Conservation (phyloP, 345 rosid genomes). For the Physaria fendleri region DNA sequence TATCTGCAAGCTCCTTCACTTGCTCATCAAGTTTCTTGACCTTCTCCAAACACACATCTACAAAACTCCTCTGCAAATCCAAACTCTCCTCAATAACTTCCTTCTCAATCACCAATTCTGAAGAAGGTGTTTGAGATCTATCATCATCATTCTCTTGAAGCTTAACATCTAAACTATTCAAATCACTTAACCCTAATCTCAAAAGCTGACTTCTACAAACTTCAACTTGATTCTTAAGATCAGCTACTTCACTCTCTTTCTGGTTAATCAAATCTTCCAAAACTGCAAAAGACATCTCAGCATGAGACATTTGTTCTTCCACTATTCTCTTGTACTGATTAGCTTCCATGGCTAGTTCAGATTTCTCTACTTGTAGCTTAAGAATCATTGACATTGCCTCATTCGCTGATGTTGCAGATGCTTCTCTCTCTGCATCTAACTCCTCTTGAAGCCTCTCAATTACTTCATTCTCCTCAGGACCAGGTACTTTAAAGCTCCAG, state of each 20-base stretch:
- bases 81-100: slow-evolving; percentile 29
- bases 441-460: slow-evolving; percentile 61
- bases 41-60: slow-evolving; percentile 51
- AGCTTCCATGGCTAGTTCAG: slow-evolving; percentile 66
- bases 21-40: slow-evolving; percentile 46
- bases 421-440: slow-evolving; percentile 71
- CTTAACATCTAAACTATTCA: too few species aligned
- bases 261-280: slow-evolving; percentile 59
- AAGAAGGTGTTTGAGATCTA: slow-evolving; percentile 16
- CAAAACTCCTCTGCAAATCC: slow-evolving; percentile 25
- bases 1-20: slow-evolving; percentile 42
- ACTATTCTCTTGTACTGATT: slow-evolving; percentile 76
- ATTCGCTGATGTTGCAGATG: slow-evolving; percentile 59
- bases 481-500: slow-evolving; percentile 25
- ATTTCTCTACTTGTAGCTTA: slow-evolving; percentile 86
- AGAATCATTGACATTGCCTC: slow-evolving; percentile 87
- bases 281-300: slow-evolving; percentile 56
- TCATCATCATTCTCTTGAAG: slow-evolving; percentile 35
- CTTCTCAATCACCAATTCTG: slow-evolving; percentile 9
- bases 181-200: slow-evolving; percentile 58
- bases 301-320: slow-evolving; percentile 66
- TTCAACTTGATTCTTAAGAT: slow-evolving; percentile 67
- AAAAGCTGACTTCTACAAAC: slow-evolving; percentile 60
- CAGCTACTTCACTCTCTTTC: slow-evolving; percentile 68
- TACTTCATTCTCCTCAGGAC: slow-evolving; percentile 54